Evolutionary conservation across 2,329 filamentous ascomycete genomes (phyloP), one percentile per base, ranked within the genome.

Genomic region (Scedosporium apiospermum): DNA sequence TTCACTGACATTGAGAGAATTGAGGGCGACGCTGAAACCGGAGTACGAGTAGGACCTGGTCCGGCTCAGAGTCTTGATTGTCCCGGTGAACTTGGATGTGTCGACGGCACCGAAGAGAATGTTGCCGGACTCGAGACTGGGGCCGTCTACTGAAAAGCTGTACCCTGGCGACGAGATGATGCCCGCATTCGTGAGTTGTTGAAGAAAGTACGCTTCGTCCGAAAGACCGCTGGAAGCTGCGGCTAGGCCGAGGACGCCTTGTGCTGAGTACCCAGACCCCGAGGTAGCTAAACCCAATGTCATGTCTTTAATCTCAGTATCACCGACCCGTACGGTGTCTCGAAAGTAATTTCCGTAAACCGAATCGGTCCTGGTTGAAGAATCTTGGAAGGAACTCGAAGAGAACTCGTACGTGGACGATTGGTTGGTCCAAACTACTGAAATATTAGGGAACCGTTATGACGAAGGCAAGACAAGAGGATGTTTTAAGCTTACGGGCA

Each of bases 221-320:
- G 10, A 67, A 62, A 7, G 69, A 93, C 0, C 82, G 63, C 3
- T 74, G 63, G 63, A 78, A 73, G 4, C 80, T 77, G 9, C 78
- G 6, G 93, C 93, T 65, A 98, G 88, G n/a, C 93, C 93, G 23
- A 97, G 74, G 49, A 97, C 91, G 46, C 90, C 90, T 72, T 95
- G 84, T 61, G 74, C 65, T 6, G 82, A 82, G 9, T 77, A 75
- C 71, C 82, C 85, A 5, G 70, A 75, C 71, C 82, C 85, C 4
- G 69, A 70, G 70, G 91, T 91, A 46, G 88, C 89, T 64, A 92
- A 79, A 64, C 88, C 89, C 67, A 93, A 90, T 68, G 91, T 87
- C 62, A 91, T 75, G 62, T 77, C 73, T 2, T 78, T 66, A 34
- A 92, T 67, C 1, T 73, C 80, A 34, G 79, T 72, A 23, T 76